Evolutionary conservation across 805 yeast genomes (phyloP).

Genomic region (Candida coleopterorum): DNA sequence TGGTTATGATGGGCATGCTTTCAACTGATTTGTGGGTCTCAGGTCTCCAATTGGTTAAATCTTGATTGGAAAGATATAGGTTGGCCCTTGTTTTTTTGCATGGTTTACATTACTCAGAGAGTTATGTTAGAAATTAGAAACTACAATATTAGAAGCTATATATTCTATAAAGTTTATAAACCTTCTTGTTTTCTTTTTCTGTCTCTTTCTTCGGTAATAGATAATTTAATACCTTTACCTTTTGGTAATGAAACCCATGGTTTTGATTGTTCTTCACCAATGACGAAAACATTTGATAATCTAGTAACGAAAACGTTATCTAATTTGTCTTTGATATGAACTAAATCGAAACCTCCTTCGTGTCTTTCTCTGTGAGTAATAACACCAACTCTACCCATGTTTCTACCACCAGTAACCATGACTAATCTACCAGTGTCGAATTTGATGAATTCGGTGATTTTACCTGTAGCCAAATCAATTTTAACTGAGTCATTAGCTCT

Average conservation of each 20-base stretch:
- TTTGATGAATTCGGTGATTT: constrained; percentile 55
- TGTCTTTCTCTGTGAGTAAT: constrained; percentile 40
- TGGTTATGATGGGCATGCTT: too few relatives aligned
- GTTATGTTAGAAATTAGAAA: too few relatives aligned
- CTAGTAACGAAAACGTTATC: constrained; percentile 41
- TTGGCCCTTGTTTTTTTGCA: too few relatives aligned
- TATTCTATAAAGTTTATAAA: too few relatives aligned
- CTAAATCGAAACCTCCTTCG: constrained; percentile 42
- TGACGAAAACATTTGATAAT: constrained; percentile 37
- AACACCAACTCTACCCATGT: constrained; percentile 42
- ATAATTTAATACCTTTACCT: constrained; percentile 42
- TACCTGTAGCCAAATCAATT: constrained; percentile 94
- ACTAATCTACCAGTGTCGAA: constrained; percentile 38
- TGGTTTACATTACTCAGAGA: too few relatives aligned
- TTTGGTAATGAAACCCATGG: constrained; percentile 39
- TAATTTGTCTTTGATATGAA: constrained; percentile 38
- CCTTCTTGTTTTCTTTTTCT: constrained; percentile 40
- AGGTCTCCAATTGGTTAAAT: too few relatives aligned
- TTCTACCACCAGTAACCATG: constrained; percentile 41
- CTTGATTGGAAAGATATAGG: too few relatives aligned
- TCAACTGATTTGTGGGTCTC: too few relatives aligned
- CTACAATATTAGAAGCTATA: too few relatives aligned
- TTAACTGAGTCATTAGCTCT: constrained; percentile 97
- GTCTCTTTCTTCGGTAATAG: constrained; percentile 42
- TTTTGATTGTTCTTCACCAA: constrained; percentile 39